These are phyloP conservation scores for Pleurotus cornucopiae DNA, from an alignment of 768 basidiomycete species.

Conservation along the genomic window DNA sequence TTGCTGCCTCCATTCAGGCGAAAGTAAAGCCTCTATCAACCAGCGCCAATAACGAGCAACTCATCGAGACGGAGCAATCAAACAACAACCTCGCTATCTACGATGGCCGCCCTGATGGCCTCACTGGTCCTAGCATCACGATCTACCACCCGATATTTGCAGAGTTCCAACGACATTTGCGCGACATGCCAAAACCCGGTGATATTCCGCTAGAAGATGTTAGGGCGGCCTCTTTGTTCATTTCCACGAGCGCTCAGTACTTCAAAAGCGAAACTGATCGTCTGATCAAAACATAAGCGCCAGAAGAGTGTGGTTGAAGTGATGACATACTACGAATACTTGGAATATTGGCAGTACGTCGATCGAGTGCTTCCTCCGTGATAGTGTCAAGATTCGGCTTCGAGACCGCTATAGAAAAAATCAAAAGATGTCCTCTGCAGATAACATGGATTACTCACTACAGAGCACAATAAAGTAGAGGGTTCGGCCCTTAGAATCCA, in stretches of 20 bases:
- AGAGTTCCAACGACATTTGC: background rate
- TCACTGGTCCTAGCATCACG: background rate
- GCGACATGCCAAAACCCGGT: background rate
- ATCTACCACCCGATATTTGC: constrained; percentile 5
- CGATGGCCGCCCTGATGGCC: background rate
- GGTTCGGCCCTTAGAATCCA: background rate
- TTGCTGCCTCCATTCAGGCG: background rate
- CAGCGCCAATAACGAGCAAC: background rate
- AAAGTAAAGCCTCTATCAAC: background rate
- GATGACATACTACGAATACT: background rate
- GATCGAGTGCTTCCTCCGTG: background rate
- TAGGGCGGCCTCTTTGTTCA: background rate
- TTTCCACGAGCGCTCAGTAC: background rate
- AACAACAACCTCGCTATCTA: background rate
- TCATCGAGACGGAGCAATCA: background rate
- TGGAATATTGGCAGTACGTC: background rate
- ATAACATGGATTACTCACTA: background rate
- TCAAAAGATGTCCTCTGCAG: background rate
- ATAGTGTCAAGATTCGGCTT: background rate
- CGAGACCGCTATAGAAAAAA: background rate
- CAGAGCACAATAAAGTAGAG: background rate
- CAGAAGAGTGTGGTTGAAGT: background rate
- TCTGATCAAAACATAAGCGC: background rate
- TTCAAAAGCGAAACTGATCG: background rate
- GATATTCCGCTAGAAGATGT: background rate